These are phyloP conservation scores for Alternaria brassicicola DNA, from an alignment of 2,329 filamentous ascomycete species.

Conservation along the genomic window DNA sequence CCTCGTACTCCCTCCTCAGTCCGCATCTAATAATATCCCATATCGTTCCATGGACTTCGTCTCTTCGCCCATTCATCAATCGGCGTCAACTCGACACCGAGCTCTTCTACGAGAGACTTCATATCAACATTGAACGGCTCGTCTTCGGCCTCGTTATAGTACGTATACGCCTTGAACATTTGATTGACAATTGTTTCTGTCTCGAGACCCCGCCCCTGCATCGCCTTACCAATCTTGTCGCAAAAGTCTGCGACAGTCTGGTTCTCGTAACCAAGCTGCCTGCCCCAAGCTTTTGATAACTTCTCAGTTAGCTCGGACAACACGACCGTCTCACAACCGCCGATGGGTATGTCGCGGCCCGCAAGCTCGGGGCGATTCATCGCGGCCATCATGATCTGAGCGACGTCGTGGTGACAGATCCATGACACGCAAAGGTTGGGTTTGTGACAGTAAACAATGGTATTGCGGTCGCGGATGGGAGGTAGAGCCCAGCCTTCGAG, in stretches of 20 bases:
- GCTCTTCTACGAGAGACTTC: constrained; percentile 40
- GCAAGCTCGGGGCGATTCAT: constrained; percentile 43
- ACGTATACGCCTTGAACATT: constrained; percentile 52
- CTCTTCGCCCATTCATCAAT: constrained; percentile 49
- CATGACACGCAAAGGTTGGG: constrained; percentile 47
- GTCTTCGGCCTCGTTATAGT: constrained; percentile 50
- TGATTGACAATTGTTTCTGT: constrained; percentile 44
- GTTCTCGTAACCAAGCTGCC: constrained; percentile 39
- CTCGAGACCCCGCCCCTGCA: constrained; percentile 47
- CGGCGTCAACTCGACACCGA: constrained; percentile 40
- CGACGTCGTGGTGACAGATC: constrained; percentile 51
- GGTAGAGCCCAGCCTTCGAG: constrained; percentile 50
- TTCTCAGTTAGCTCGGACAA: constrained; percentile 44
- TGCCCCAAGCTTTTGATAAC: constrained; percentile 43
- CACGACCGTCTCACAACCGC: constrained; percentile 46
- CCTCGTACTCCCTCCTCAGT: too few relatives aligned
- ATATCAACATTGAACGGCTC: constrained; percentile 51
- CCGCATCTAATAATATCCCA: constrained; percentile 14
- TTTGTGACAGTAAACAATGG: constrained; percentile 51
- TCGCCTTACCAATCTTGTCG: constrained; percentile 37
- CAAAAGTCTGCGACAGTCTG: constrained; percentile 41
- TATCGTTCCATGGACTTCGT: constrained; percentile 27
- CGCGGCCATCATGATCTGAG: constrained; percentile 48
- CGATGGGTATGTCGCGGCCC: constrained; percentile 45
- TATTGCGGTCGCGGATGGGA: constrained; percentile 44